phyloP scores from a whole-genome alignment of 192 early-diverging fungal species.

The Powellomyces hirtus region DNA sequence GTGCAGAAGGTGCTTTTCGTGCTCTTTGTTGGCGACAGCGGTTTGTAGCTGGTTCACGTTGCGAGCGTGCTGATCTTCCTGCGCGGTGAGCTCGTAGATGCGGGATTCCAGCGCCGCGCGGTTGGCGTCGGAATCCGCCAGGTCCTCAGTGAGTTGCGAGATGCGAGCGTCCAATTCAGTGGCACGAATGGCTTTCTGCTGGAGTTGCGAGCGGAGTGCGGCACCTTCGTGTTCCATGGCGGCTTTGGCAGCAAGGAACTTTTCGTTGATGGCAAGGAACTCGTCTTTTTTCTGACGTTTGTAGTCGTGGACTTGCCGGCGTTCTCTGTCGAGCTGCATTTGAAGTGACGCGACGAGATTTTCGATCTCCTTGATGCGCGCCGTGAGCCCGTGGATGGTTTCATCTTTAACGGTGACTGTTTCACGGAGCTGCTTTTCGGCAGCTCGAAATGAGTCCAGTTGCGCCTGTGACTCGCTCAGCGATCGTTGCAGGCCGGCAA shows the following conservation, averaged over 20 bases:
- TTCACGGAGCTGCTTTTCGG: conserved; percentile 31
- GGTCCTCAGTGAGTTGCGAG: conserved; percentile 32
- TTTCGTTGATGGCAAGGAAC: conserved; percentile 48
- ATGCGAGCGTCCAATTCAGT: conserved; percentile 27
- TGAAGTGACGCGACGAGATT: conserved; percentile 18
- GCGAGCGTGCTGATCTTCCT: conserved; percentile 28
- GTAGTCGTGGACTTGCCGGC: conserved; percentile 17
- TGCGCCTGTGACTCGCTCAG: conserved; percentile 41
- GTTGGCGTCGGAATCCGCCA: conserved; percentile 33
- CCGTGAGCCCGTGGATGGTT: conserved; percentile 23
- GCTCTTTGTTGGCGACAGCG: conserved; percentile 38
- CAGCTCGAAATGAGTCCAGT: conserved; percentile 33
- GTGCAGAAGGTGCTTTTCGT: conserved; percentile 31
- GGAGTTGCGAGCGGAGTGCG: conserved; percentile 33
- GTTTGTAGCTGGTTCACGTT: conserved; percentile 37
- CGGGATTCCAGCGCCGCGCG: conserved; percentile 39
- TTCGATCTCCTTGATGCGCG: conserved; percentile 30
- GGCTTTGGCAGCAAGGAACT: conserved; percentile 39
- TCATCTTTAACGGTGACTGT: conserved; percentile 38
- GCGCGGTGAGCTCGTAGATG: conserved; percentile 38
- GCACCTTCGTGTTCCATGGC: conserved; percentile 47
- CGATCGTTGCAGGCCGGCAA: conserved; percentile 36
- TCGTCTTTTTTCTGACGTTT: conserved; percentile 50
- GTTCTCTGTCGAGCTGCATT: conserved; percentile 13
- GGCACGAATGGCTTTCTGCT: conserved; percentile 26